Base-by-base conservation (phyloP, 2,329 filamentous ascomycete genomes). In the Colletotrichum graminicola region DNA sequence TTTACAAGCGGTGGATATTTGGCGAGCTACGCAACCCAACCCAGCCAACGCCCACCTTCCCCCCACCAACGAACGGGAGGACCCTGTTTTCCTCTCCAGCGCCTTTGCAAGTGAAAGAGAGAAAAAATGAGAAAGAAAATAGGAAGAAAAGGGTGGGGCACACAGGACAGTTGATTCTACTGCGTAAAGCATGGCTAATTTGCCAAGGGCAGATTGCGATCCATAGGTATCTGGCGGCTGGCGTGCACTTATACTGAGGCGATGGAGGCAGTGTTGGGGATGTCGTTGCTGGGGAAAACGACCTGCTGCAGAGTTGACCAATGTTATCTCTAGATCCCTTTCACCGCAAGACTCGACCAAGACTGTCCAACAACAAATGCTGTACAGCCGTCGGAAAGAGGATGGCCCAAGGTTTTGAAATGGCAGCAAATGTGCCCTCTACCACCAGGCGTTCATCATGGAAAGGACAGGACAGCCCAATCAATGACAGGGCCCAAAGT, bases 171-270 rank as follows among this genome's bases (percentile, higher is more conserved):
- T 34, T 54, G 62, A 45, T 59, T 52, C 43, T 65, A 32, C 29
- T 29, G 29, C 4, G 29, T 29, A 2, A 23, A 26, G n/a, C 34
- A 16, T 29, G 61, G 55, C 41, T 41, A 61, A 66, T 66, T 34
- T 70, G 29, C 36, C n/a, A n/a, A 56, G 43, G 62, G 18, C 54
- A 36, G 52, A 62, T 54, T 69, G 66, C 62, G 54, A 65, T 34
- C 54, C 43, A 57, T 62, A 34, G 34, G n/a, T n/a, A 41, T 39
- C n/a, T 7, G 18, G 41, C 26, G 34, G n/a, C 52, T 43, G 29
- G 12, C 26, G 21, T 29, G 43, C 45, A 26, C 43, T 61, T 49
- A 34, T 14, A 61, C 26, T 26, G 11, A 36, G n/a, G 45, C 23
- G 60, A 23, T 16, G 66, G 39, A 70, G 39, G 29, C 7, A 45